phyloP scores from a whole-genome alignment of 2,329 filamentous ascomycete species.

The Aspergillus tanneri region DNA sequence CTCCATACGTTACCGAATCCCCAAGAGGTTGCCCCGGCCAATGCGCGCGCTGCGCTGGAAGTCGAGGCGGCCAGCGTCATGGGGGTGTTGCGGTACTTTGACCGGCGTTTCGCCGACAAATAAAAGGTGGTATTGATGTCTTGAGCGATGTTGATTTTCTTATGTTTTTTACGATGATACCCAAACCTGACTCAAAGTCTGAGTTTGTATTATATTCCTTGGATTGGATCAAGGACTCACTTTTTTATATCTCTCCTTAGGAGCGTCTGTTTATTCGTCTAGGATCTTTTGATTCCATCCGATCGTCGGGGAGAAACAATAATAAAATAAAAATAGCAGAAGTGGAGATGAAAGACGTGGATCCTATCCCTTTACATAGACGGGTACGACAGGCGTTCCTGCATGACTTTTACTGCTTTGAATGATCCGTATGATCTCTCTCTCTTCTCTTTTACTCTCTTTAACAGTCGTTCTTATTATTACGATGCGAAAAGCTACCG shows the following conservation, averaged over 20 bases:
- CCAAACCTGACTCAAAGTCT: conserved; percentile 26
- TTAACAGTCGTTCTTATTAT: no score
- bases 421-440: no score
- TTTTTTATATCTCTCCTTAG: not conserved
- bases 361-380: no score
- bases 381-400: no score
- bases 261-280: not conserved
- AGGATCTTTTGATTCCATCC: not conserved
- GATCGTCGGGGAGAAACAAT: no score
- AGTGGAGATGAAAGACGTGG: no score
- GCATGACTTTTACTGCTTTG: no score
- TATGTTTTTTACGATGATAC: conserved; percentile 23
- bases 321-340: no score
- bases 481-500: no score
- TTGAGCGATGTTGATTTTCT: conserved; percentile 12
- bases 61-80: conserved; percentile 82
- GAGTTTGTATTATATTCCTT: conserved; percentile 27
- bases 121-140: no score
- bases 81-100: conserved; percentile 80
- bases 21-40: conserved; percentile 32
- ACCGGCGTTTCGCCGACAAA: conserved; percentile 63
- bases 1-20: conserved; percentile 58
- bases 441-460: no score
- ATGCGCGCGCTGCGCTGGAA: conserved; percentile 61
- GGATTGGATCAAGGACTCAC: not conserved